Evolutionary conservation across 179 eudicot species (phyloP), one percentile per base, ranked within the genome.

Genomic region (Drosera spatulata): DNA sequence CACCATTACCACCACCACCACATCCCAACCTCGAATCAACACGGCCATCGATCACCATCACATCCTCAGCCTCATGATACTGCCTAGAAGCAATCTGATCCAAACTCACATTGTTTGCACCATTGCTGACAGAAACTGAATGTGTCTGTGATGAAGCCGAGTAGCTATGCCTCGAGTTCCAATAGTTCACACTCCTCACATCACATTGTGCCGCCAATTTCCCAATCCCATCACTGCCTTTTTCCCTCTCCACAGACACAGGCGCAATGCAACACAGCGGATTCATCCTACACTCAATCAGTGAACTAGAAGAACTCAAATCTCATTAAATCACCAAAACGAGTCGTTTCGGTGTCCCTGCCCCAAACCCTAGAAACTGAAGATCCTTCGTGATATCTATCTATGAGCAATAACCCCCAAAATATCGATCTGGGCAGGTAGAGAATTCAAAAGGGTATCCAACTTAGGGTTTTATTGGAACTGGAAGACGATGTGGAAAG

Each of bases 241-340:
- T 55, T n/a, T 85, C 96, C 7, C 82, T 79, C 22, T 88, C 98
- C 58, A 86, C 76, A 49, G 96, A 82, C 3, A 91, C 96, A 55
- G 98, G 98, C 33, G 98, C 98, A 84, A 91, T 91, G 95, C 98
- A 91, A 88, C 96, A 91, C 41, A 91, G 61, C 4, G 98, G 98
- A 69, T 88, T 88, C 98, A 91, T 91, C n/a, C 62, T 53, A 22
- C 33, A 22, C 33, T 22, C 33, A 22, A 22, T 22, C 33, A 22
- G 33, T 22, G 33, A 22, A 22, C 33, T 22, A 22, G 33, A 22
- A 22, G 33, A 22, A 22, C 33, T 22, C 33, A 22, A 22, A 22
- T 22, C 33, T 22, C 33, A 22, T 22, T 22, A 1, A 22, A 0
- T 22, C 33, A 22, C 33, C 33, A 22, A 22, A 22, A 22, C 33